A percentile compares a stretch with the other conserved stretches of the same genome.
phyloP scores from a whole-genome alignment of 1,284 basidiomycete genomes.

The Takashimella tepidaria region DNA sequence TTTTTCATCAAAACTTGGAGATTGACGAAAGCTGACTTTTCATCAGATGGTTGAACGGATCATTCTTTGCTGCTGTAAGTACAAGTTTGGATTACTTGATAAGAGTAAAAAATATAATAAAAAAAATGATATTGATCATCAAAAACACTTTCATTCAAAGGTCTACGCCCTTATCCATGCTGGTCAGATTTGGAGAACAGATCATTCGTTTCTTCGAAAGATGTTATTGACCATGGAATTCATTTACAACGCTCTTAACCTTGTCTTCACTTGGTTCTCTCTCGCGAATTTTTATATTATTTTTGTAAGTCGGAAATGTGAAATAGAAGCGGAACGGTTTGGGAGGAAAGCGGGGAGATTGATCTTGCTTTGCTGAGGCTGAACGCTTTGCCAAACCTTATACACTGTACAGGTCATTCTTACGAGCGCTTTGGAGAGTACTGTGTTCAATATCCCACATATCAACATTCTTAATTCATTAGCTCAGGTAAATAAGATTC shows the following conservation, averaged over 20 bases:
- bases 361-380: no score
- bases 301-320: constrained; percentile 67
- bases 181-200: constrained; percentile 75
- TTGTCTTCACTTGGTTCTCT: constrained; percentile 86
- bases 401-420: constrained; percentile 61
- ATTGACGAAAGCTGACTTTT: background rate
- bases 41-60: constrained; percentile 59
- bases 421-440: constrained; percentile 78
- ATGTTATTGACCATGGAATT: constrained; percentile 70
- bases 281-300: constrained; percentile 94
- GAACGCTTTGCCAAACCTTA: no score
- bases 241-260: constrained; percentile 79
- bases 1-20: no score
- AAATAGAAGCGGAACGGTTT: no score
- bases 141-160: constrained; percentile 10
- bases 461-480: constrained; percentile 75
- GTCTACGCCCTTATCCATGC: constrained; percentile 56
- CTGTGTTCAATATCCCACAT: constrained; percentile 61
- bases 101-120: no score
- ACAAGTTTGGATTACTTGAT: no score
- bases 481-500: constrained; percentile 56
- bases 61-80: constrained; percentile 78
- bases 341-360: no score
- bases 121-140: no score
- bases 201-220: constrained; percentile 77